phyloP scores from a whole-genome alignment of 768 basidiomycete genomes.

The Kwoniella heveanensis region DNA sequence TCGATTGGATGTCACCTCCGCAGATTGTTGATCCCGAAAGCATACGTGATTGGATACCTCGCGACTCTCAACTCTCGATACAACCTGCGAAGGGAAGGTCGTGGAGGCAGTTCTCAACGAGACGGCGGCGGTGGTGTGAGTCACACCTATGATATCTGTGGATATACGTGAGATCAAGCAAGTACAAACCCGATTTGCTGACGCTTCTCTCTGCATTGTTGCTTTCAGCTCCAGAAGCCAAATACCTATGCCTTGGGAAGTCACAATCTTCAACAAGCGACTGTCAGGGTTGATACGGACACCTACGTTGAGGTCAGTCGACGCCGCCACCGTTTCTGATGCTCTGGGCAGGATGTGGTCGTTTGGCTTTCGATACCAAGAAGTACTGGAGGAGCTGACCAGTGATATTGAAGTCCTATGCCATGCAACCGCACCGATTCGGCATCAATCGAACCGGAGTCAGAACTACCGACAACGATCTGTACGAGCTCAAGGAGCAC shows the following conservation, averaged over 20 bases:
- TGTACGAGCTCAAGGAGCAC: conserved; percentile 7
- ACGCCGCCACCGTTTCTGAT: neutral
- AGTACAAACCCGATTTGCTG: no score
- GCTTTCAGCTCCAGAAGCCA: neutral
- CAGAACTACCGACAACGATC: no score
- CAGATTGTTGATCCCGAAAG: conserved; percentile 22
- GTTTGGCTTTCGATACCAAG: no score
- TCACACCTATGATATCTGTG: no score
- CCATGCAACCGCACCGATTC: neutral
- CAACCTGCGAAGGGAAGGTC: conserved; percentile 8
- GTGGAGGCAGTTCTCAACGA: neutral
- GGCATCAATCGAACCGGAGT: conserved; percentile 1
- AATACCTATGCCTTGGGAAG: conserved; percentile 1
- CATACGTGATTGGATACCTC: conserved; percentile 24
- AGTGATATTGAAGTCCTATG: no score
- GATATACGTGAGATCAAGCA: no score
- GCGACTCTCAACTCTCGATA: conserved; percentile 24
- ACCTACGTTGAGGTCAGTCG: conserved; percentile 11
- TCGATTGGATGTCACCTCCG: neutral
- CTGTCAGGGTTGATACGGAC: conserved; percentile 9
- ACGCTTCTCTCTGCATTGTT: no score
- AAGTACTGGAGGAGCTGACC: no score
- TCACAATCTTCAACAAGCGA: conserved; percentile 8
- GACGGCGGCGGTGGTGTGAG: no score
- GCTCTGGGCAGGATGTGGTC: no score